Evolutionary conservation across 306 rosid species (phyloP).

Genomic region (Urtica urens): DNA sequence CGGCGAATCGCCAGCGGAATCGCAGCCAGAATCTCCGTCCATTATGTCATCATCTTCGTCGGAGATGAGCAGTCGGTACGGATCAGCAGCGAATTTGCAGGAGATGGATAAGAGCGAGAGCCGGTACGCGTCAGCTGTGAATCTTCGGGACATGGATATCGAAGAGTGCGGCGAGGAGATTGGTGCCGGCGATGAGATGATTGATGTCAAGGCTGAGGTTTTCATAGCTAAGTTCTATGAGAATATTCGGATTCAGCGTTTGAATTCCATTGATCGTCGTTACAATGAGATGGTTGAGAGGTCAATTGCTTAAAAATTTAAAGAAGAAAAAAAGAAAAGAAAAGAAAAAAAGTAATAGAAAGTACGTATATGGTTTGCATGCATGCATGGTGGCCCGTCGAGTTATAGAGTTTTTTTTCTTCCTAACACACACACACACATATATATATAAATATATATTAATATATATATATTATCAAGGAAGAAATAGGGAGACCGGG

Average conservation of each 20-base stretch:
- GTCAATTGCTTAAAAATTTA: slow-evolving; percentile 30
- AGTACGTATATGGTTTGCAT: slow-evolving; percentile 1
- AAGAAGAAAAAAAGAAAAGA: not conserved
- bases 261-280: slow-evolving; percentile 13
- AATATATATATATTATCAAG: too few species aligned
- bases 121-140: slow-evolving; percentile 37
- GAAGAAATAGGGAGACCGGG: too few species aligned
- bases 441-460: too few species aligned
- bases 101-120: slow-evolving; percentile 9
- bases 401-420: too few species aligned
- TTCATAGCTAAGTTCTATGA: slow-evolving; percentile 60
- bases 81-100: slow-evolving; percentile 7
- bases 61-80: slow-evolving; percentile 18
- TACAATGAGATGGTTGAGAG: slow-evolving; percentile 27
- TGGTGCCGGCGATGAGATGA: slow-evolving; percentile 34
- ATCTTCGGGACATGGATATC: slow-evolving; percentile 37
- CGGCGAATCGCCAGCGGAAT: not conserved
- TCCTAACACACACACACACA: too few species aligned
- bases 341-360: not conserved
- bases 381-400: slow-evolving; percentile 12
- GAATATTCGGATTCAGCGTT: slow-evolving; percentile 51
- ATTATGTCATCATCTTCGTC: slow-evolving; percentile 1
- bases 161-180: not conserved
- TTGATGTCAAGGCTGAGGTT: slow-evolving; percentile 65
- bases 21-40: not conserved